Percentiles rank a stretch among this genome's conserved stretches.
phyloP scores from a whole-genome alignment of 2,329 filamentous ascomycete genomes.

The Fusarium decemcellulare region DNA sequence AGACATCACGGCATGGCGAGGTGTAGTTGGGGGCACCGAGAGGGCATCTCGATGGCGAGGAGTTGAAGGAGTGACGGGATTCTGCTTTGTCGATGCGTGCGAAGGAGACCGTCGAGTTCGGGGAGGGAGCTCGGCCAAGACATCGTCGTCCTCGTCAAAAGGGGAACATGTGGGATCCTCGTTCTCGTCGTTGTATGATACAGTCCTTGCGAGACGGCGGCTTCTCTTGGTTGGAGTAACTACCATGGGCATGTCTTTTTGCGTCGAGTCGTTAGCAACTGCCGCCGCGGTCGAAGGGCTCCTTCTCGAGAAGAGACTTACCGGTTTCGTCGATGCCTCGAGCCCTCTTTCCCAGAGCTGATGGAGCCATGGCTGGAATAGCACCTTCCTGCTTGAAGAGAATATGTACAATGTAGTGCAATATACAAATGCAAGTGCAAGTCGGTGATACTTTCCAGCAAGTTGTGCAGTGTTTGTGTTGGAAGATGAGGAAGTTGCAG shows the following conservation, averaged over 20 bases:
- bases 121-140: conserved; percentile 53
- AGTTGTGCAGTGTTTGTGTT: conserved; percentile 27
- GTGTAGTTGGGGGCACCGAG: conserved; percentile 80
- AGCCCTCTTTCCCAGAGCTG: conserved; percentile 54
- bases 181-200: conserved; percentile 77
- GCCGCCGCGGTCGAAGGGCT: conserved; percentile 1
- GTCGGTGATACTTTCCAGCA: conserved; percentile 40
- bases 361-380: conserved; percentile 46
- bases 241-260: conserved; percentile 44
- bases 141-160: conserved; percentile 60
- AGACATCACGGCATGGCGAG: conserved; percentile 86
- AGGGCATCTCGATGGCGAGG: conserved; percentile 86
- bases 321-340: conserved; percentile 48
- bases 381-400: conserved; percentile 32
- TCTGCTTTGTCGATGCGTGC: conserved; percentile 56
- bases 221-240: conserved; percentile 61
- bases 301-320: conserved; percentile 42
- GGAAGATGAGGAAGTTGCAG: conserved; percentile 36
- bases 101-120: conserved; percentile 48
- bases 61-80: conserved; percentile 78
- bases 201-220: conserved; percentile 57
- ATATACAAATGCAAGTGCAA: conserved; percentile 27
- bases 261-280: conserved; percentile 31
- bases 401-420: conserved; percentile 17
- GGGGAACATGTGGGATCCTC: conserved; percentile 60